Evolutionary conservation across 495 filamentous ascomycete species (phyloP).

Genomic region (Podospora tetraspora): DNA sequence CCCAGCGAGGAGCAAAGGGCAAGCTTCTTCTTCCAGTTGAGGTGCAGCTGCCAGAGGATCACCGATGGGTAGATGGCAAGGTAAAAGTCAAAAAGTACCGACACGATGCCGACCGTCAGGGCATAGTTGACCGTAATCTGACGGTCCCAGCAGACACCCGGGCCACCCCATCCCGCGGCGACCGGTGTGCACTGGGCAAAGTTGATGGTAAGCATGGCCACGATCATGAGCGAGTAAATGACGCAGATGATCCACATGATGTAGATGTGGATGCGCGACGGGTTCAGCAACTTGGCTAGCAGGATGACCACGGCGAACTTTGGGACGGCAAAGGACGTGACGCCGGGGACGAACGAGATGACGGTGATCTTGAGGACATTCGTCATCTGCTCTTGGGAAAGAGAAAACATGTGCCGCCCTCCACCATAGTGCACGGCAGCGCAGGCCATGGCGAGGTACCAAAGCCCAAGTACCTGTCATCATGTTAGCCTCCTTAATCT

Average conservation of each 20-base stretch:
- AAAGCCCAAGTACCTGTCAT: slow-evolving; percentile 12
- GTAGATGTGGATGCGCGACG: slow-evolving; percentile 7
- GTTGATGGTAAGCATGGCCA: slow-evolving; percentile 19
- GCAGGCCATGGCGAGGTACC: slow-evolving; percentile 16
- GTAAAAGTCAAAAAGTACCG: slow-evolving; percentile 26
- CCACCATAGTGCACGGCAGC: slow-evolving; percentile 16
- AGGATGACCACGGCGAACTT: slow-evolving; percentile 28
- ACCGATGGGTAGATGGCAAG: slow-evolving; percentile 22
- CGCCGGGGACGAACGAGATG: slow-evolving; percentile 26
- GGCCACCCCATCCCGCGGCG: slow-evolving; percentile 16
- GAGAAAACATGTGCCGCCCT: slow-evolving; percentile 16
- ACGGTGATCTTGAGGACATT: slow-evolving; percentile 16
- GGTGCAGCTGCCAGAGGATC: slow-evolving; percentile 12
- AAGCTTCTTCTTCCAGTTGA: slow-evolving; percentile 23
- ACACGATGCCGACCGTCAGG: slow-evolving; percentile 13
- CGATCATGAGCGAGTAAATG: slow-evolving; percentile 10
- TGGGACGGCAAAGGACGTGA: slow-evolving; percentile 21
- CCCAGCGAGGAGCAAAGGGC: slow-evolving; percentile 18
- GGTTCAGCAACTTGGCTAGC: slow-evolving; percentile 20
- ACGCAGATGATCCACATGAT: slow-evolving; percentile 21
- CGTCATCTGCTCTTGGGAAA: slow-evolving; percentile 1
- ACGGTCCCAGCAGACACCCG: slow-evolving; percentile 17
- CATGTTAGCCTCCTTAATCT: neutral
- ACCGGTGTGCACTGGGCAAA: slow-evolving; percentile 25
- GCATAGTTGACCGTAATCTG: slow-evolving; percentile 18